Base-by-base conservation (phyloP, 2,329 filamentous ascomycete species). In the Trichoderma sp. region DNA sequence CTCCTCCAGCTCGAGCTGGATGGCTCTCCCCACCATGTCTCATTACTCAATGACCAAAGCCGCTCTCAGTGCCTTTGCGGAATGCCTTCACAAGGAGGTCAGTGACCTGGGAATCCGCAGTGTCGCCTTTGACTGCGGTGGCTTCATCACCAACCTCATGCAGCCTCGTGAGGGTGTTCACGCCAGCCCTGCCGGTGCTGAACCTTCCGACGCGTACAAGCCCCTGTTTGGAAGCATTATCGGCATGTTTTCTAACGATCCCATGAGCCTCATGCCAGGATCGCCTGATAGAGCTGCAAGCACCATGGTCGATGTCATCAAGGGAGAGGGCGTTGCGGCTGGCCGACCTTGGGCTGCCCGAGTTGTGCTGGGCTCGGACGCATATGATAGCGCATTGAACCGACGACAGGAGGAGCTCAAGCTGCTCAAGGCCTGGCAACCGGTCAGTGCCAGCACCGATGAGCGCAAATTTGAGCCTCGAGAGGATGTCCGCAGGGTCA, bases 121-220 rank as follows among this genome's bases (percentile, higher is more conserved):
- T 50, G 71, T 76, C 17, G 71, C 72, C 12, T 72, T 77, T 44
- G 75, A 76, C 64, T 73, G 69, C 47, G 75, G 75, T 3, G 75
- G 73, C 3, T 72, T 75, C 48, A 66, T 69, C 12, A 74, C 74
- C 7, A 65, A 69, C 15, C 71, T 76, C 2, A 70, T 69, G 12
- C 67, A 74, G 57, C 69, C 73, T 15, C 71, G 72, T 21, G 69
- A 69, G 4, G 63, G 7, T 17, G 65, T 15, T 61, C 67, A 9
- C 67, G 66, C 50, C 10, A 34, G 67, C 7, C 63, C 57, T 2
- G 51, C 55, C 6, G 54, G 64, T n/a, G 66, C 34, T 7, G 59
- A 47, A 10, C 39, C 67, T 3, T 47, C 61, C 63, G 68, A 44
- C 48, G 55, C 7, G 67, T 76, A 76, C 44, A 67, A 39, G 15